Base-by-base conservation (phyloP, 2,329 filamentous ascomycete species). In the Pyricularia sp. region DNA sequence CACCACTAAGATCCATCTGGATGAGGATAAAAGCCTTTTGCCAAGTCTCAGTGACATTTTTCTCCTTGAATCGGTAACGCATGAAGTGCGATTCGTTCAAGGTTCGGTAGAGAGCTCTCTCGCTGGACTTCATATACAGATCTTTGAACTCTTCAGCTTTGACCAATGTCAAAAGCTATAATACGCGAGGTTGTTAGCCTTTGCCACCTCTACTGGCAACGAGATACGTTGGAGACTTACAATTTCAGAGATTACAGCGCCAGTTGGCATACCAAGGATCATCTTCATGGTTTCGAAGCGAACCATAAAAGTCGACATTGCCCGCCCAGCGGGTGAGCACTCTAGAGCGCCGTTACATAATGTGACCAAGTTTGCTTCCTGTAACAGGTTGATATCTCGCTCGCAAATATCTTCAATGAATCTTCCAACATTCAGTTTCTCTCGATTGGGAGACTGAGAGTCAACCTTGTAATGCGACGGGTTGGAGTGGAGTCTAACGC, bases 281-380 rank as follows among this genome's bases (percentile, higher is more conserved):
- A 82, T 77, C 73, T 88, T 90, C 92, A 95, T 96, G 0, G 92
- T 95, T 55, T 90, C 85, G 73, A 94, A 94, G 26, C 87, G 87
- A 3, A 95, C 81, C 79, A 92, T 94, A 76, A 94, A 96, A 65
- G 88, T 86, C 63, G 92, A 91, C 92, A 97, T 96, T 4, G 90
- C 90, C 69, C 90, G 84, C 1, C 92, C 92, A 74, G 90, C 92
- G 66, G 89, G 87, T 0, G 91, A 94, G 64, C 86, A 88, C 1
- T 81, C 82, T 20, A 63, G 59, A 28, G 5, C 26, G 17, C 17
- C 17, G 1, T 63, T 20, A 20, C 2, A 14, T 4, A 4, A 20
- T 20, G 4, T 63, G 14, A 93, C 81, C 7, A 95, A 80, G 0
- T 83, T 80, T 55, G 81, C 77, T 30, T 90, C 83, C 69, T 87